Evolutionary conservation across 1,284 basidiomycete genomes (phyloP), one percentile per base, ranked within the genome.

Genomic region (Heterobasidion occidentale): DNA sequence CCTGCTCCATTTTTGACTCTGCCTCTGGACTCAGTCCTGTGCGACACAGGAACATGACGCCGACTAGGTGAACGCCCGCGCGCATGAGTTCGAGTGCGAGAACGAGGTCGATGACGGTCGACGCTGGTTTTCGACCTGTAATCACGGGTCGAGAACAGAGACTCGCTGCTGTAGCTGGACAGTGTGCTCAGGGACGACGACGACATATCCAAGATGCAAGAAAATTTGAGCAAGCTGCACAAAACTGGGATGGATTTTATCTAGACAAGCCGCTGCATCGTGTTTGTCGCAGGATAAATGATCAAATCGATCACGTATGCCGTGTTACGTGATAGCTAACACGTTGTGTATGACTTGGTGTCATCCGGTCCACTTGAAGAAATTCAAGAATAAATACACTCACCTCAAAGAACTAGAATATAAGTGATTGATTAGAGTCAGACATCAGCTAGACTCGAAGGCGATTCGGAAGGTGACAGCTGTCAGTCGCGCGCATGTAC

Each of bases 121-220:
- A 49, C 47, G 11, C 7, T 27, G 27, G 27, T 27, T 27, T 20
- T 33, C 20, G 59, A 14, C 47, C 51, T 50, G 14, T 52, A 27
- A 20, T 34, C 47, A 33, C 49, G 34, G 42, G 49, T 17, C 46
- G 36, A 19, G 7, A 36, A 36, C 35, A 53, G n/a, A 51, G 46
- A 51, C 19, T 46, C 48, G 8, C n/a, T 55, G 59, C 35, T 58
- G 50, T 56, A 61, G 56, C 60, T 62, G 17, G 61, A 62, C 12
- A 62, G 53, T 36, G 56, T 56, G 44, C 61, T 62, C 54, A 62
- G 58, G 27, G 61, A 62, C 42, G 58, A 62, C 15, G 61, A 35
- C 2, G 61, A 62, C 58, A 62, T 59, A 15, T 47, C 50, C 19
- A 17, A 48, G 15, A n/a, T 42, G 7, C 38, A 42, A 11, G 38